A percentile compares a stretch with the other conserved stretches of the same genome.
phyloP scores from a whole-genome alignment of 139 green algal species.

The Limnomonas spitsbergensis region DNA sequence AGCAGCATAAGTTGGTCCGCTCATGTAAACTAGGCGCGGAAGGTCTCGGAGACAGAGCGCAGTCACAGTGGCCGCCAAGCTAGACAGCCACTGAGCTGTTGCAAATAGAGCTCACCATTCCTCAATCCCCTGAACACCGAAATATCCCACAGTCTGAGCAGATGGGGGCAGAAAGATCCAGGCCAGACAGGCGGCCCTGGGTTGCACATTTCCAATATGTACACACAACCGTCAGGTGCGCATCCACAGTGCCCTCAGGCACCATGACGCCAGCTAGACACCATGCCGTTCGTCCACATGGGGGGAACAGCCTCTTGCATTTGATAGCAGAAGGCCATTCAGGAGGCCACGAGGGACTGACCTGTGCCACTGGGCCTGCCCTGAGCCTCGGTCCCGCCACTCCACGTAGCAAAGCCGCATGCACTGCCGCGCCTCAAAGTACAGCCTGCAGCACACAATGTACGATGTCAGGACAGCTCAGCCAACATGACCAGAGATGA shows the following conservation, averaged over 20 bases:
- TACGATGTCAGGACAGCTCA: no score
- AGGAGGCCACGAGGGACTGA: not conserved
- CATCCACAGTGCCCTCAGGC: no score
- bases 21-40: not conserved
- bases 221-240: no score
- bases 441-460: not conserved
- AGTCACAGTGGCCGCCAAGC: not conserved
- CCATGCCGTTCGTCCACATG: no score
- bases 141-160: not conserved
- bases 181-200: no score
- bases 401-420: conserved; percentile 11
- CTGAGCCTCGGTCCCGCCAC: not conserved
- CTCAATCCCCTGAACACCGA: not conserved
- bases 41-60: not conserved
- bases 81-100: not conserved
- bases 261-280: no score
- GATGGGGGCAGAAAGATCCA: no score
- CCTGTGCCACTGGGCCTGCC: conserved; percentile 5
- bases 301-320: no score
- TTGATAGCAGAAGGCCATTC: no score
- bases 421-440: not conserved
- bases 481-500: no score
- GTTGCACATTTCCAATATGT: no score
- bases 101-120: not conserved
- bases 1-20: no score